Conservation (phyloP, 2,329 filamentous ascomycete species). For the Talaromyces sp. region DNA sequence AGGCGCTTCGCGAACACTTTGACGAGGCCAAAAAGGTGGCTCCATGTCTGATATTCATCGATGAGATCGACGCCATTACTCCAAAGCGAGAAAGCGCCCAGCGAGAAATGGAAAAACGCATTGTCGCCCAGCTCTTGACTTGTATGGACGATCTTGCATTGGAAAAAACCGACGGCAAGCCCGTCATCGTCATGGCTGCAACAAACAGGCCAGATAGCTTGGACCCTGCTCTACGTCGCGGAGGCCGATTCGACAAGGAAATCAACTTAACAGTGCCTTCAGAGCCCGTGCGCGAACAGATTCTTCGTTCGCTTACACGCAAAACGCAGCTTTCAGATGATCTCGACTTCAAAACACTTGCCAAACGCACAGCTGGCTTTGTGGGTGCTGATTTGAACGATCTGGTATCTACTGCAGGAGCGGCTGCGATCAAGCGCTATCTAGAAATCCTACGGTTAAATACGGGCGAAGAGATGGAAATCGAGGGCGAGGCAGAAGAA, state of each 20-base stretch:
- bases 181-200: conserved; percentile 84
- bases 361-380: conserved; percentile 84
- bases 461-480: conserved; percentile 48
- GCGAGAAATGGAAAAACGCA: conserved; percentile 84
- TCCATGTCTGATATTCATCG: conserved; percentile 86
- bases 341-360: conserved; percentile 69
- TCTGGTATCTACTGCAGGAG: conserved; percentile 61
- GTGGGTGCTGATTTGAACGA: conserved; percentile 85
- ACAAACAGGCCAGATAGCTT: conserved; percentile 85
- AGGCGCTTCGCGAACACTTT: conserved; percentile 77
- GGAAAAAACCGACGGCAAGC: conserved; percentile 67
- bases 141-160: conserved; percentile 80
- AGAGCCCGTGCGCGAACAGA: conserved; percentile 69
- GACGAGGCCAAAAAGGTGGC: conserved; percentile 83
- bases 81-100: conserved; percentile 79
- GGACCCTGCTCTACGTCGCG: conserved; percentile 70
- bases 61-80: conserved; percentile 87
- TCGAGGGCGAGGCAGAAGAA: conserved; percentile 37
- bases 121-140: conserved; percentile 74
- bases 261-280: conserved; percentile 87
- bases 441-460: conserved; percentile 49
- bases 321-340: conserved; percentile 61
- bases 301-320: conserved; percentile 68
- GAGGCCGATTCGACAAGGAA: conserved; percentile 74
- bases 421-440: conserved; percentile 60